Conservation (phyloP, 2,329 filamentous ascomycete genomes). For the Fusarium gaditjirri region DNA sequence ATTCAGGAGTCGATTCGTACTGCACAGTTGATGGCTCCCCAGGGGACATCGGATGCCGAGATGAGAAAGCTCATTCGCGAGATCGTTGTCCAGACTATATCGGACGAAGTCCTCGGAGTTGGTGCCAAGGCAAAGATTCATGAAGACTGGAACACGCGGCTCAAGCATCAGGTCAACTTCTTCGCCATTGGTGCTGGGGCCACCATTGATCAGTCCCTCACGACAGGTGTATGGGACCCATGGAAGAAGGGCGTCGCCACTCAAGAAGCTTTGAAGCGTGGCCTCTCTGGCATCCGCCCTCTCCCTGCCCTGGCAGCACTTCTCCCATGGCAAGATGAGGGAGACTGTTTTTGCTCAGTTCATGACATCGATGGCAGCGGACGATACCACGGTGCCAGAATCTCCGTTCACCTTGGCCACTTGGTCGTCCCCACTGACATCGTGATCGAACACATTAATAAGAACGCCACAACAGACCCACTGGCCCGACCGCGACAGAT, state of each 20-base stretch:
- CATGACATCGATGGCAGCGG: slow-evolving; percentile 53
- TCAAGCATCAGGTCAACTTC: slow-evolving; percentile 75
- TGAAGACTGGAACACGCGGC: slow-evolving; percentile 54
- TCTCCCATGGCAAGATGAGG: slow-evolving; percentile 76
- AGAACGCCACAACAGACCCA: slow-evolving; percentile 69
- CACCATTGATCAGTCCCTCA: slow-evolving; percentile 66
- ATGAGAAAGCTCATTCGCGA: slow-evolving; percentile 54
- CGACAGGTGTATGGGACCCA: slow-evolving; percentile 67
- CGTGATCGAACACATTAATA: slow-evolving; percentile 77
- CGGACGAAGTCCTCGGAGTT: slow-evolving; percentile 58
- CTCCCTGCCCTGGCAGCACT: slow-evolving; percentile 67
- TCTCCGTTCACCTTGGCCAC: slow-evolving; percentile 71
- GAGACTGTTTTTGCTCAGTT: slow-evolving; percentile 87
- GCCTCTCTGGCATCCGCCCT: slow-evolving; percentile 31
- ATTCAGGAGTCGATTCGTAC: slow-evolving; percentile 47
- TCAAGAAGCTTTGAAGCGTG: slow-evolving; percentile 26
- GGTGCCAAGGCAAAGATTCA: slow-evolving; percentile 60
- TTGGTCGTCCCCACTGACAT: slow-evolving; percentile 74
- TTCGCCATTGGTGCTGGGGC: slow-evolving; percentile 75
- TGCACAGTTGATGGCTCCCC: slow-evolving; percentile 39
- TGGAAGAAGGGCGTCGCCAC: slow-evolving; percentile 28
- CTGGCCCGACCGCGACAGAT: slow-evolving; percentile 72
- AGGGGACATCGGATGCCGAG: slow-evolving; percentile 54
- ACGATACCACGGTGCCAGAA: slow-evolving; percentile 65
- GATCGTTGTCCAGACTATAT: slow-evolving; percentile 56